Percentiles rank a stretch among this genome's conserved stretches.
Evolutionary conservation across 176 grass and related monocot genomes (phyloP).

Genomic region (Otatea glauca): DNA sequence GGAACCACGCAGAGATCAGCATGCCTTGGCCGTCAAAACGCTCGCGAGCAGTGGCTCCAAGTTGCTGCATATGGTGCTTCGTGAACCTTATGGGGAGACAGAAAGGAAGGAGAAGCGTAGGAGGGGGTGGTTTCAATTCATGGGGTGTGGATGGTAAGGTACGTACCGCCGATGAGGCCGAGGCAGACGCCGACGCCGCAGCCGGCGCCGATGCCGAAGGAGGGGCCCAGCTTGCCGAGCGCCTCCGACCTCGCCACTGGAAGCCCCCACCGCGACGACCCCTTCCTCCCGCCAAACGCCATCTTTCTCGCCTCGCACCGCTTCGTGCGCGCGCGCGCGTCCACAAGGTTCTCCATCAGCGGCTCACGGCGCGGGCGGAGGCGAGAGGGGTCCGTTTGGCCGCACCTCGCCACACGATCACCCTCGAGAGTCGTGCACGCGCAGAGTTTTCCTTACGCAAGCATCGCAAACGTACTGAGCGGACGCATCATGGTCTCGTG

Average conservation of each 20-base stretch:
- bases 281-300: conserved; percentile 51
- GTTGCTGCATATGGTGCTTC: not conserved
- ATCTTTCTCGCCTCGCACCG: conserved; percentile 40
- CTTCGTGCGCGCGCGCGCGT: not conserved
- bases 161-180: conserved; percentile 85
- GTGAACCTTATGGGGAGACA: not conserved
- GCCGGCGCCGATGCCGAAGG: conserved; percentile 74
- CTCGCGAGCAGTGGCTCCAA: not conserved
- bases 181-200: conserved; percentile 83
- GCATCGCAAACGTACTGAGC: not conserved
- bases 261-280: conserved; percentile 53
- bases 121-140: not conserved
- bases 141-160: not conserved
- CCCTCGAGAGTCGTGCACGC: not conserved
- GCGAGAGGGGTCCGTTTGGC: not conserved
- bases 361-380: not conserved
- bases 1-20: not conserved
- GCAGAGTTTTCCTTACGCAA: not conserved
- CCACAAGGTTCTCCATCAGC: not conserved
- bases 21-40: not conserved
- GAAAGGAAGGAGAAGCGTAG: no score
- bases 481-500: not conserved
- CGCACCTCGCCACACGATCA: not conserved
- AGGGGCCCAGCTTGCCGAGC: conserved; percentile 78
- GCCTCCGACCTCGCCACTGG: conserved; percentile 62